phyloP scores from a whole-genome alignment of 148 eudicot genomes.

The Cornus florida region DNA sequence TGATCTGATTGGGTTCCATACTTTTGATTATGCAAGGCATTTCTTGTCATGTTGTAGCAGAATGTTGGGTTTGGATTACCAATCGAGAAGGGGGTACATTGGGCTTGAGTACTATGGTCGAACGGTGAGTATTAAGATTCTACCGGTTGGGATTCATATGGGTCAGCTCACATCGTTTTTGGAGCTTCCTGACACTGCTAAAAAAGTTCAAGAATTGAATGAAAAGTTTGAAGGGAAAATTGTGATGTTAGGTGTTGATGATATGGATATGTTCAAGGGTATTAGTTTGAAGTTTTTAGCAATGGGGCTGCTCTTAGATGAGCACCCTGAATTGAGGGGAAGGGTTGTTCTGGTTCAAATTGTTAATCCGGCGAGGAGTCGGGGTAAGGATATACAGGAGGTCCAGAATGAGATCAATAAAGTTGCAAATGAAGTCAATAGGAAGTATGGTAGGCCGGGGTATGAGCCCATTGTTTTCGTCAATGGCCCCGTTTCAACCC shows the following conservation, averaged over 20 bases:
- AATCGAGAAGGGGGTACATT: slow-evolving; percentile 74
- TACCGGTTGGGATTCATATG: slow-evolving; percentile 86
- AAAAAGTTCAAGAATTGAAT: slow-evolving; percentile 41
- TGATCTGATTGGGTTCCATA: slow-evolving; percentile 85
- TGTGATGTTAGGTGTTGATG: slow-evolving; percentile 81
- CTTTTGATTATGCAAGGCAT: slow-evolving; percentile 89
- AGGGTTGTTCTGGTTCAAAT: slow-evolving; percentile 72
- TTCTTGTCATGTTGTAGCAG: slow-evolving; percentile 83
- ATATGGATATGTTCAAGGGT: slow-evolving; percentile 88
- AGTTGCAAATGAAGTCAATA: slow-evolving; percentile 51
- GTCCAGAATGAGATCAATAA: slow-evolving; percentile 46
- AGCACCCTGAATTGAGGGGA: slow-evolving; percentile 51
- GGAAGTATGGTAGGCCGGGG: slow-evolving; percentile 46
- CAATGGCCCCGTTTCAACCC: slow-evolving; percentile 49
- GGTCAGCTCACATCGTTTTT: slow-evolving; percentile 55
- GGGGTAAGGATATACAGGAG: slow-evolving; percentile 75
- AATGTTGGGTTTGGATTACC: slow-evolving; percentile 81
- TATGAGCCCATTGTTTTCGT: slow-evolving; percentile 77
- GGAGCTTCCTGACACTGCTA: slow-evolving; percentile 41
- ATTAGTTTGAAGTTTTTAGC: slow-evolving; percentile 78
- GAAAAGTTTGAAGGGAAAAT: slow-evolving; percentile 53
- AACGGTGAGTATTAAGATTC: slow-evolving; percentile 72
- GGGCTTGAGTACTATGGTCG: slow-evolving; percentile 84
- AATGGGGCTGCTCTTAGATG: slow-evolving; percentile 52
- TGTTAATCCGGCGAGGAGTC: slow-evolving; percentile 68